phyloP scores from a whole-genome alignment of 345 rosid species.

The Alliaria petiolata region DNA sequence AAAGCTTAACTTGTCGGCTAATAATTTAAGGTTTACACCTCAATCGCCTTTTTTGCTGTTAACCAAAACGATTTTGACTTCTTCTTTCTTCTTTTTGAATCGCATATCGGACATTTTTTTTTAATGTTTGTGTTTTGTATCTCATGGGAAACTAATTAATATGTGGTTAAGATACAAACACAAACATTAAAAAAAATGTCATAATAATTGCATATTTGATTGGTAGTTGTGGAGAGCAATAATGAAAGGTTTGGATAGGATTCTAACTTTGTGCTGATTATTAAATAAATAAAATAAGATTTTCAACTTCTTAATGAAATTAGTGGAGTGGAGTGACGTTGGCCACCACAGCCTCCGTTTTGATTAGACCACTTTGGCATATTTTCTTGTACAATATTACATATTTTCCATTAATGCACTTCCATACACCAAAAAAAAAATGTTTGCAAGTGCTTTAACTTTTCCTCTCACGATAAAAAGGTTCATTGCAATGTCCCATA shows the following conservation, averaged over 20 bases:
- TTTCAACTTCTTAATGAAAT: slow-evolving; percentile 23
- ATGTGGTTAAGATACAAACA: background rate
- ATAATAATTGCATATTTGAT: slow-evolving; percentile 29
- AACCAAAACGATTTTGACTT: background rate
- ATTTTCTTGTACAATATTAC: background rate
- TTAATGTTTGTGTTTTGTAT: too few species aligned
- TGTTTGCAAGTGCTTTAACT: background rate
- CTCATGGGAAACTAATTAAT: too few species aligned
- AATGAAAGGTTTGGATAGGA: slow-evolving; percentile 27
- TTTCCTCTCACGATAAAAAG: background rate
- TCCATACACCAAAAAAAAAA: background rate
- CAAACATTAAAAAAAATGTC: background rate
- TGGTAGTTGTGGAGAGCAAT: slow-evolving; percentile 23
- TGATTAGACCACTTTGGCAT: slow-evolving; percentile 27
- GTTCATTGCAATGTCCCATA: background rate
- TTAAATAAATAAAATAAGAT: slow-evolving; percentile 1
- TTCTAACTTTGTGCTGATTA: slow-evolving; percentile 2
- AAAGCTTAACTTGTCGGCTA: slow-evolving; percentile 5
- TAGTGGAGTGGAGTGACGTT: slow-evolving; percentile 25
- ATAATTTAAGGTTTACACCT: background rate
- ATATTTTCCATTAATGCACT: background rate
- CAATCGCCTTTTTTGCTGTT: background rate
- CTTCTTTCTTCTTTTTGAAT: background rate
- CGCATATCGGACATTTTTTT: too few species aligned
- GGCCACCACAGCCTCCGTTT: slow-evolving; percentile 20